A percentile compares a stretch with the other conserved stretches of the same genome.
Evolutionary conservation across 805 yeast species (phyloP).

Genomic region (Metschnikowia shivogae): DNA sequence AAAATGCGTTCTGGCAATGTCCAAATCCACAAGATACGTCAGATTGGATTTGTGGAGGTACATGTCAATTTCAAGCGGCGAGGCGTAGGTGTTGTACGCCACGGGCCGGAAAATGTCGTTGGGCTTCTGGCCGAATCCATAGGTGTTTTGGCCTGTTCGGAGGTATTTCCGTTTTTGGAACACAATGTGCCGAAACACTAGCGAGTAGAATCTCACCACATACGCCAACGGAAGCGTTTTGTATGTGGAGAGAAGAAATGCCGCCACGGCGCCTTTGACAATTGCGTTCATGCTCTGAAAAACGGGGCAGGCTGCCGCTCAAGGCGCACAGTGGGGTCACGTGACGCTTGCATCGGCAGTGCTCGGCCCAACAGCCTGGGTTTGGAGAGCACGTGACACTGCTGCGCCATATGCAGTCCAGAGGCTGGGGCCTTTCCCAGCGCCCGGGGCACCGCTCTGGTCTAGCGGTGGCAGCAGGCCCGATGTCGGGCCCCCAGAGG

Average conservation of each 20-base stretch:
- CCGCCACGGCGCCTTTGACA: conserved; percentile 10
- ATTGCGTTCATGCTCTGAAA: neutral
- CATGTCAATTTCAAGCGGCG: conserved; percentile 79
- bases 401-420: too few species aligned
- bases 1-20: conserved; percentile 66
- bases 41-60: conserved; percentile 86
- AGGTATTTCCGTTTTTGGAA: conserved; percentile 27
- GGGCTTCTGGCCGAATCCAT: conserved; percentile 25
- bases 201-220: conserved; percentile 55
- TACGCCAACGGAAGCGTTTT: conserved; percentile 70
- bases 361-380: too few species aligned
- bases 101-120: conserved; percentile 42
- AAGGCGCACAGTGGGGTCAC: too few species aligned
- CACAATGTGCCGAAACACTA: conserved; percentile 39
- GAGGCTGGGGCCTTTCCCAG: too few species aligned
- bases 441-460: too few species aligned
- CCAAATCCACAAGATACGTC: conserved; percentile 78
- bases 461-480: too few species aligned
- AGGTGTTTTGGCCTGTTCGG: conserved; percentile 28
- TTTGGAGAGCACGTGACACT: too few species aligned
- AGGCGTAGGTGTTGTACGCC: conserved; percentile 50
- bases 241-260: conserved; percentile 40
- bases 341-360: too few species aligned
- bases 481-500: too few species aligned
- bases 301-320: too few species aligned